A percentile compares a stretch with the other conserved stretches of the same genome.
Evolutionary conservation across 495 filamentous ascomycete genomes (phyloP).

Genomic region (Echria macrotheca): DNA sequence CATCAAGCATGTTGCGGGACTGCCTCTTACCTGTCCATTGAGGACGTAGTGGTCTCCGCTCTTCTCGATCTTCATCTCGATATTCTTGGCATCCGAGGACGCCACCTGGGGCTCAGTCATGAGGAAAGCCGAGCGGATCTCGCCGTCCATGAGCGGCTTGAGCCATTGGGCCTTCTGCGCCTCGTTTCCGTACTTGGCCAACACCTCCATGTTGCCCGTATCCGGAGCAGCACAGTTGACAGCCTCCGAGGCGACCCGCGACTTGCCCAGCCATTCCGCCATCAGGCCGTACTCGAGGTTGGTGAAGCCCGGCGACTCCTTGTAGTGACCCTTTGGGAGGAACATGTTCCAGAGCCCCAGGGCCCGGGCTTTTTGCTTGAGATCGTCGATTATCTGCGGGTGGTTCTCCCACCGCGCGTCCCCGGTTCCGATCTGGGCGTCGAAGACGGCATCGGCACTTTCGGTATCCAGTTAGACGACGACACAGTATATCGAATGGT

Average conservation of each 20-base stretch:
- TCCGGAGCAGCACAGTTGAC: conserved; percentile 89
- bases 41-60: conserved; percentile 81
- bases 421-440: conserved; percentile 72
- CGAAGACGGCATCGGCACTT: conserved; percentile 67
- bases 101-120: conserved; percentile 91
- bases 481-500: conserved; percentile 2
- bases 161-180: conserved; percentile 88
- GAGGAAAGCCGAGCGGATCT: conserved; percentile 84
- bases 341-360: conserved; percentile 99
- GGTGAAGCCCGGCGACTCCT: conserved; percentile 82
- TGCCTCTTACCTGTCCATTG: conserved; percentile 68
- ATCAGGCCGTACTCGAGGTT: conserved; percentile 93
- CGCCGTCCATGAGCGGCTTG: conserved; percentile 72
- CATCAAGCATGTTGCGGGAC: not conserved
- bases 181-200: conserved; percentile 88
- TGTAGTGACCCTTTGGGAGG: conserved; percentile 89
- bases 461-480: not conserved
- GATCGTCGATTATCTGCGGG: conserved; percentile 75
- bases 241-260: conserved; percentile 73
- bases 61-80: conserved; percentile 70
- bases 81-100: conserved; percentile 84
- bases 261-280: conserved; percentile 84
- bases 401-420: conserved; percentile 68
- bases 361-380: conserved; percentile 77
- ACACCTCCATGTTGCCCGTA: conserved; percentile 93